Evolutionary conservation across 805 yeast genomes (phyloP), one percentile per base, ranked within the genome.

Genomic region (Saturnispora saitoi): DNA sequence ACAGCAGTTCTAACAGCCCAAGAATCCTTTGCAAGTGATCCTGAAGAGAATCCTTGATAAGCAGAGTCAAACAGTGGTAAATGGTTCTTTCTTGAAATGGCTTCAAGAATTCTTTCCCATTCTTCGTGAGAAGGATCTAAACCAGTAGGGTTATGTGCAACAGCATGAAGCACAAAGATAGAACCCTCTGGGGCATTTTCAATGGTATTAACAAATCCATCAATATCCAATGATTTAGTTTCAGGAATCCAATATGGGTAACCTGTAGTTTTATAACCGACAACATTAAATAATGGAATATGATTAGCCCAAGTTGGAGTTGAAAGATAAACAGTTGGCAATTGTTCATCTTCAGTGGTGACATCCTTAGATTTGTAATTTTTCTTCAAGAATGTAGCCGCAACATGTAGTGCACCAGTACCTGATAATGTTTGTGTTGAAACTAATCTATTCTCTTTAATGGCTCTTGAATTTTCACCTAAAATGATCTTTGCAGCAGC

Each of bases 261-360:
- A 15, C 71, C 66, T 32, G 72, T 79, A 36, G 83, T 81, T 55
- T 74, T 69, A 47, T 86, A 72, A 4, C 95, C 96, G 52, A 78
- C 72, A 47, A 76, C 69, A 56, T 76, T 72, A 65, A 90, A 93
- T 56, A 91, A 86, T 64, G 83, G 89, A 64, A 76, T 73, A 70
- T 91, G 99, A 72, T 93, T 93, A 47, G 93, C 95, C 99, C 99
- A 91, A n/a, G 98, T 89, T 56, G 99, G 99, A 51, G 76, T 70
- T 12, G 95, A 85, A 45, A 90, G 62, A 65, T 87, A 88, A 43
- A 90, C 72, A 24, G 72, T 67, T 50, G 64, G 71, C 15, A 38
- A 40, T 14, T 37, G 22, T 46, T 63, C 69, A 8, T 49, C 19
- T 10, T 20, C 47, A 57, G 48, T 7, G 10, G 48, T 7, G 10